These are phyloP conservation scores for Grigorovia humatica DNA, from an alignment of 805 yeast genomes.

Conservation along the genomic window DNA sequence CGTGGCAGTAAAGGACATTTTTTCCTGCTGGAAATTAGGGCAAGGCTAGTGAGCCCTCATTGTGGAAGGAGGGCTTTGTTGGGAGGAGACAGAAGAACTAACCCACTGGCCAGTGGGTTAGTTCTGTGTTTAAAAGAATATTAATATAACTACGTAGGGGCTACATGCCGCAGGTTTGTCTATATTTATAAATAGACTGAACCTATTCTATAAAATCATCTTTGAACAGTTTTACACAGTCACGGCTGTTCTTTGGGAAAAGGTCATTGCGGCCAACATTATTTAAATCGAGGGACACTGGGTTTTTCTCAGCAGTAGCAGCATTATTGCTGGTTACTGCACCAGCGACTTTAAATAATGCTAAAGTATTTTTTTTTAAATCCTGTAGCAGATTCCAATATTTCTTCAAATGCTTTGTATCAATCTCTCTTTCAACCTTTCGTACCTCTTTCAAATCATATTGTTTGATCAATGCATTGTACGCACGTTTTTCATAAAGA, in stretches of 20 bases:
- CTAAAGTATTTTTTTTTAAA: slow-evolving; percentile 5
- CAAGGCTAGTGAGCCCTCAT: too few relatives aligned
- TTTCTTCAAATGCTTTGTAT: slow-evolving; percentile 5
- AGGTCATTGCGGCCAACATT: background rate
- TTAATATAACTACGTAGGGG: too few relatives aligned
- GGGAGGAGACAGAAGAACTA: too few relatives aligned
- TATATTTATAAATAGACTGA: background rate
- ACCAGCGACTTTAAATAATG: slow-evolving; percentile 5
- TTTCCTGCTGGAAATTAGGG: too few relatives aligned
- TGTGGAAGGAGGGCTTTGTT: too few relatives aligned
- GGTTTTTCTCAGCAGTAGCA: background rate
- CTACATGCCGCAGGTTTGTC: too few relatives aligned
- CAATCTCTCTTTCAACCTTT: slow-evolving; percentile 4
- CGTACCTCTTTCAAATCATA: slow-evolving; percentile 1
- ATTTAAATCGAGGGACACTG: slow-evolving; percentile 5
- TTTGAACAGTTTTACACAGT: background rate
- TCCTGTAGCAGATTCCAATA: slow-evolving; percentile 6
- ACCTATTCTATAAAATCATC: background rate
- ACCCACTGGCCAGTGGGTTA: too few relatives aligned
- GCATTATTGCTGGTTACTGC: background rate
- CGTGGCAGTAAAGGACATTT: too few relatives aligned
- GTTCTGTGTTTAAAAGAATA: too few relatives aligned
- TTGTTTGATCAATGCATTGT: slow-evolving; percentile 6
- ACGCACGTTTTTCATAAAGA: slow-evolving; percentile 12
- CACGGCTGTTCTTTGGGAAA: slow-evolving; percentile 1